These are phyloP conservation scores for Pseudoneurospora amorphoporcata DNA, from an alignment of 495 filamentous ascomycete species.

Conservation along the genomic window DNA sequence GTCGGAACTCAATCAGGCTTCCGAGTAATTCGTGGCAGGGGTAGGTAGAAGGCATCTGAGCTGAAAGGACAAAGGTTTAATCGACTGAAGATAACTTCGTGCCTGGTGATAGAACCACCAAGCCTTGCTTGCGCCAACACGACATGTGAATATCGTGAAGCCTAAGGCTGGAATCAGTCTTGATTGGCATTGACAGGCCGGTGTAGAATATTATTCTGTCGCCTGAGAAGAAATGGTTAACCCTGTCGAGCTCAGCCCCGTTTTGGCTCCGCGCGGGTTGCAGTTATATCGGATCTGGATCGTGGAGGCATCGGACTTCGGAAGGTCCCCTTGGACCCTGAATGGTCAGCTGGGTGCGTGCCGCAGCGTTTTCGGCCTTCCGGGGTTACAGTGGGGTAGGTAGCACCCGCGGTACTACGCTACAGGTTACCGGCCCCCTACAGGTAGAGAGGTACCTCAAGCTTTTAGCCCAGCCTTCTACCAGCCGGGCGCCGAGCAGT, in stretches of 20 bases:
- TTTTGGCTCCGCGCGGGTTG: too few relatives aligned
- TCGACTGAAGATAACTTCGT: neutral
- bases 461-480: neutral
- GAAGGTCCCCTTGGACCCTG: neutral
- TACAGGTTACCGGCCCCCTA: neutral
- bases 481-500: neutral
- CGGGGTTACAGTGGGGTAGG: neutral
- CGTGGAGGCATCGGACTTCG: neutral
- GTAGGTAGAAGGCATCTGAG: neutral
- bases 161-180: too few relatives aligned
- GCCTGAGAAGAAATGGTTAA: too few relatives aligned
- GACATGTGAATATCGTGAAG: too few relatives aligned
- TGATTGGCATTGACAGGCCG: too few relatives aligned
- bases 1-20: neutral
- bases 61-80: neutral
- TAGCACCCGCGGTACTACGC: neutral
- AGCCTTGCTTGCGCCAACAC: too few relatives aligned
- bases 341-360: neutral
- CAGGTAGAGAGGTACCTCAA: too few relatives aligned
- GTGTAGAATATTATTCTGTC: too few relatives aligned
- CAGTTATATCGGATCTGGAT: neutral
- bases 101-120: neutral
- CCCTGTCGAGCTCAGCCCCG: too few relatives aligned
- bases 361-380: neutral
- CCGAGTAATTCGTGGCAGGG: neutral